Percentiles rank a stretch among this genome's conserved stretches.
Evolutionary conservation across 75 land plant genomes (phyloP).

Genomic region (Sequoia sempervirens): DNA sequence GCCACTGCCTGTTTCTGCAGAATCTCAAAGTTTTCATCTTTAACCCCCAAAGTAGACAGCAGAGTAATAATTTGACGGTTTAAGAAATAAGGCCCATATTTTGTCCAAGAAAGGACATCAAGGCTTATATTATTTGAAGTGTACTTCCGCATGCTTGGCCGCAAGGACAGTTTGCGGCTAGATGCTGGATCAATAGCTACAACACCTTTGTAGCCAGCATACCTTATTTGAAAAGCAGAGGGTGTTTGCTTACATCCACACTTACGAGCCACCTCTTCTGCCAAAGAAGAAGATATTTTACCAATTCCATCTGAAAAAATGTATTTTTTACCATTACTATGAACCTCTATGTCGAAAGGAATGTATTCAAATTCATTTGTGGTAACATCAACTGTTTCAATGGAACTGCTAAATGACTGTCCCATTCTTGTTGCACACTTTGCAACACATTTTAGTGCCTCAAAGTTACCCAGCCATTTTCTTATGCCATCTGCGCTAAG

Average conservation of each 20-base stretch:
- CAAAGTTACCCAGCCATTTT: constrained; percentile 80
- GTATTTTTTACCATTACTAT: constrained; percentile 20
- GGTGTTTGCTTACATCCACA: constrained; percentile 52
- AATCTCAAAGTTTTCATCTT: constrained; percentile 59
- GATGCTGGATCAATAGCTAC: constrained; percentile 88
- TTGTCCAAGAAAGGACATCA: constrained; percentile 61
- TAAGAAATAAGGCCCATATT: constrained; percentile 64
- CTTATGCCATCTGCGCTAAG: constrained; percentile 60
- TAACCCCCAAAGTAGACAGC: constrained; percentile 76
- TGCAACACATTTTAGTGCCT: constrained; percentile 68
- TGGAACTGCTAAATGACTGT: constrained; percentile 90
- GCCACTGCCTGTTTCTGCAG: constrained; percentile 58
- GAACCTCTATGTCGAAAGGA: constrained; percentile 40
- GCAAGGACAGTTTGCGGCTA: constrained; percentile 53
- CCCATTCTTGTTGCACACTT: constrained; percentile 96
- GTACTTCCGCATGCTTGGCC: constrained; percentile 81
- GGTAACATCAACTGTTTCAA: constrained; percentile 51
- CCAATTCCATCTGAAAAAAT: constrained; percentile 96
- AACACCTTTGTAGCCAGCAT: constrained; percentile 94
- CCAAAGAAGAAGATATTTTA: constrained; percentile 75
- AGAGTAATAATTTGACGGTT: constrained; percentile 85
- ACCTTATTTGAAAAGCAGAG: constrained; percentile 89
- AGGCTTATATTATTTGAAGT: constrained; percentile 57
- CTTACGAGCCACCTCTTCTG: constrained; percentile 52
- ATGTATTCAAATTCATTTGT: constrained; percentile 48